Evolutionary conservation across 2,329 filamentous ascomycete species (phyloP).

Genomic region (Aspergillus sp.): DNA sequence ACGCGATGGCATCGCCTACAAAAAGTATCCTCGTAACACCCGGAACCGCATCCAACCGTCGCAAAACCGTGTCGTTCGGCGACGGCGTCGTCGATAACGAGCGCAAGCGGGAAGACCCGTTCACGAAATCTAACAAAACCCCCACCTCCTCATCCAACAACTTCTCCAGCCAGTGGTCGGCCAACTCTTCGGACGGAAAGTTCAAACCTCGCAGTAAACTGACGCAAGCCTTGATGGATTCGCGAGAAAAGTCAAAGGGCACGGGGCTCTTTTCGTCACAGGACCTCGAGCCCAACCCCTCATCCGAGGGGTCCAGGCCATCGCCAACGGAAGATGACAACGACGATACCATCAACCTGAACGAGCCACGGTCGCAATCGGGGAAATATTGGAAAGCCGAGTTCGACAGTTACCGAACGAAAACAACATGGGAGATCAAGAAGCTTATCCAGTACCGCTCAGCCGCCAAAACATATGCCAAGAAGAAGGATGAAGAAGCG

Average conservation of each 20-base stretch:
- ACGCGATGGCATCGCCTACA: slow-evolving; percentile 51
- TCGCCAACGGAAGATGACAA: slow-evolving; percentile 32
- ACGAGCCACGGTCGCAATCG: slow-evolving; percentile 58
- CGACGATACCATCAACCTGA: slow-evolving; percentile 56
- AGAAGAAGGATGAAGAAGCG: slow-evolving; percentile 60
- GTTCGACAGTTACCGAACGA: slow-evolving; percentile 59
- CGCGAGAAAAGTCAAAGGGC: slow-evolving; percentile 38
- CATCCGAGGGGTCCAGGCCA: slow-evolving; percentile 16
- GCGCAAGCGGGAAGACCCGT: slow-evolving; percentile 47
- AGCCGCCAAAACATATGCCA: slow-evolving; percentile 60
- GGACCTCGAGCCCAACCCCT: slow-evolving; percentile 15
- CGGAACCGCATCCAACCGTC: slow-evolving; percentile 56
- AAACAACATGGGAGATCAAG: slow-evolving; percentile 61
- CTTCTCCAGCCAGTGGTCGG: slow-evolving; percentile 48
- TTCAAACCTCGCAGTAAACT: slow-evolving; percentile 42
- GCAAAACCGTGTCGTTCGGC: slow-evolving; percentile 64
- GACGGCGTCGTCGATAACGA: slow-evolving; percentile 60
- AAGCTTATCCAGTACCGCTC: slow-evolving; percentile 62
- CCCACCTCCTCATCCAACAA: slow-evolving; percentile 49
- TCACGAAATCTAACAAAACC: slow-evolving; percentile 50
- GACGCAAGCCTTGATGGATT: slow-evolving; percentile 43
- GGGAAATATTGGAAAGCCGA: slow-evolving; percentile 65
- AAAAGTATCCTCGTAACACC: slow-evolving; percentile 68
- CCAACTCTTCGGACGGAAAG: slow-evolving; percentile 34
- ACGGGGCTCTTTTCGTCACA: slow-evolving; percentile 17